Evolutionary conservation across 148 eudicot genomes (phyloP).

Genomic region (Camellia sinensis): DNA sequence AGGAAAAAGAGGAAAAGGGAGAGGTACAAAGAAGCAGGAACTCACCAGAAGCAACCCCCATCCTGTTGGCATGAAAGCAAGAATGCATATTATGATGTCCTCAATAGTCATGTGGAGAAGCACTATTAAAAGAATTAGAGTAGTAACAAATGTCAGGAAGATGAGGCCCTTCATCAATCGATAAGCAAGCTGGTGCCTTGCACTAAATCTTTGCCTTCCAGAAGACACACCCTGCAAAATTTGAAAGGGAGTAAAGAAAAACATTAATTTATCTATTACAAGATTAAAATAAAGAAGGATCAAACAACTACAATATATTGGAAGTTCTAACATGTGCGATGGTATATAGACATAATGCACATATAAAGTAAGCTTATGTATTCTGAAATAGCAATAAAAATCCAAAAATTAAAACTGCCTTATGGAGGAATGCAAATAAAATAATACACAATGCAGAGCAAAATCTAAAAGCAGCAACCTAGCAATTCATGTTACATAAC

Average conservation of each 20-base stretch:
- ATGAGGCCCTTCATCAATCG: slow-evolving; percentile 21
- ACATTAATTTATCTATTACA: no score
- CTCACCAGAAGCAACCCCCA: slow-evolving; percentile 28
- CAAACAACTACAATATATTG: no score
- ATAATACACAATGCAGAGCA: neutral
- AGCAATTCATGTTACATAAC: neutral
- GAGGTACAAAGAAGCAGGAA: neutral
- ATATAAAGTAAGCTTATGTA: no score
- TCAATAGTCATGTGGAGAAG: slow-evolving; percentile 19
- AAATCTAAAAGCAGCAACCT: neutral
- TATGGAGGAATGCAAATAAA: neutral
- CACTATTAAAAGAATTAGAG: slow-evolving; percentile 13
- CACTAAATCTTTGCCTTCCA: slow-evolving; percentile 22
- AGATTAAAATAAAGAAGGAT: no score
- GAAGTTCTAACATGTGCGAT: no score
- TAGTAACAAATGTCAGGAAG: slow-evolving; percentile 15
- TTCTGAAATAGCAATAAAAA: no score
- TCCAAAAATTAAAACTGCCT: no score
- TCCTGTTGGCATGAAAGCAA: slow-evolving; percentile 31
- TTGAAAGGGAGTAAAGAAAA: neutral
- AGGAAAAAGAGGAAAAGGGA: neutral
- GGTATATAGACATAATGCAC: no score
- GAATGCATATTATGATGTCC: slow-evolving; percentile 23
- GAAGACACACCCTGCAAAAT: slow-evolving; percentile 24
- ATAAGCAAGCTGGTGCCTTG: slow-evolving; percentile 24